Evolutionary conservation across 768 basidiomycete genomes (phyloP), one percentile per base, ranked within the genome.

Genomic region (Lentinus tigrinus): DNA sequence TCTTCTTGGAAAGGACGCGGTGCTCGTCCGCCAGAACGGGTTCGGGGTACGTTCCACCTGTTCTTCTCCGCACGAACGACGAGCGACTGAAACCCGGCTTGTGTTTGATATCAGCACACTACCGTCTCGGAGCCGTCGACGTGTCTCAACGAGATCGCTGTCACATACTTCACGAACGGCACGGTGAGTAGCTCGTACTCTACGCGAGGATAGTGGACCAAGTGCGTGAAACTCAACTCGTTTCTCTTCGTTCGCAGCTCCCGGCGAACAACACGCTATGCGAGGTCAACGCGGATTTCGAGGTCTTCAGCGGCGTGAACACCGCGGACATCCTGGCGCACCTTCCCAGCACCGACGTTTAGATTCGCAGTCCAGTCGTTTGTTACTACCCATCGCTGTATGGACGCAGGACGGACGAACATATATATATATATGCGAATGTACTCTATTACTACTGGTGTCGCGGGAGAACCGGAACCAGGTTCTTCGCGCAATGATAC

Each of bases 51-150:
- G 21, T 23, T 19, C 3, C 23, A 17, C 2, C 23, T 11, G 6
- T 31, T 6, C 31, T 31, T 6, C 31, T 31, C 31, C 7, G 28
- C 28, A 4, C 28, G 5, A 10, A 10, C 28, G n/a, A 31, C 10
- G 4, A 4, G 28, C 31, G 7, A 31, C 31, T 31, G 1, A 31
- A 6, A 3, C 11, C 1, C 31, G n/a, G n/a, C n/a, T n/a, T n/a
- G n/a, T n/a, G n/a, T 31, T 21, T 26, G 14, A n/a, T n/a, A n/a
- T n/a, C n/a, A 57, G 56, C 56, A 57, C 10, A 57, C 56, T 21
- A 31, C 56, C 10, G 21, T 27, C 17, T 27, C n/a, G 7, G 21
- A 6, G 21, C 48, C 56, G 1, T 57, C 56, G 6, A 5, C 38
- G 17, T 57, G 56, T 23, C 19, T 57, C 13, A 34, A n/a, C 23